Base-by-base conservation (phyloP, 331 rosid species). In the Dryas integrifolia region DNA sequence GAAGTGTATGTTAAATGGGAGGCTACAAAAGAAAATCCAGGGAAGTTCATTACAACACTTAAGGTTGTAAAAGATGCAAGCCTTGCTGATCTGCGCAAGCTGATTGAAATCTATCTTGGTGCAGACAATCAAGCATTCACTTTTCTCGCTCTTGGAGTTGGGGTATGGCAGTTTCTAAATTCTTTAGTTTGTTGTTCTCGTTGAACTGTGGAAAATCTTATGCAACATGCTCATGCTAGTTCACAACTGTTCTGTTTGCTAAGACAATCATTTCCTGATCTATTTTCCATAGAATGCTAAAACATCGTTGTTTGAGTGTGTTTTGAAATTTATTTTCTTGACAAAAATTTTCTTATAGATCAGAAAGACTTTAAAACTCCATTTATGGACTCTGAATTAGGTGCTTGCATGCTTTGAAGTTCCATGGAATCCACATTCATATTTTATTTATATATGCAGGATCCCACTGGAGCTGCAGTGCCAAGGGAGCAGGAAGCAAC, bases 1-100 rank as follows among this genome's bases (percentile, higher is more conserved):
- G 81, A 70, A 5, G 76, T 77, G 72, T 57, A 70, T 6, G 72
- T 70, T 59, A 71, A 77, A 71, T 77, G 81, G 76, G 76, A 77
- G 39, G 72, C 66, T 10, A 43, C 81, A 3, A 65, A 62, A 43
- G 81, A 77, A 56, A 77, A 70, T 71, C 66, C 76, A 13, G 81
- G 81, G 67, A 71, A 70, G 52, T 56, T 70, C 45, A 58, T 72
- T 58, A 72, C 76, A 58, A 58, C 58, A 15, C 57, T 72, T 4
- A 58, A 48, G 57, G 67, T 72, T 58, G 76, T 58, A 11, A 58
- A 58, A 58, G 67, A 58, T 47, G 77, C 76, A 64, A 62, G 14
- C 66, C 72, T 77, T 63, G 67, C 76, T 46, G 81, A 70, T 5
- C 72, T 70, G 46, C 75, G 81, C 65, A 77, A 55, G 72, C 43